Base-by-base conservation (phyloP, 164 flowering plant species). In the Annona cherimola region DNA sequence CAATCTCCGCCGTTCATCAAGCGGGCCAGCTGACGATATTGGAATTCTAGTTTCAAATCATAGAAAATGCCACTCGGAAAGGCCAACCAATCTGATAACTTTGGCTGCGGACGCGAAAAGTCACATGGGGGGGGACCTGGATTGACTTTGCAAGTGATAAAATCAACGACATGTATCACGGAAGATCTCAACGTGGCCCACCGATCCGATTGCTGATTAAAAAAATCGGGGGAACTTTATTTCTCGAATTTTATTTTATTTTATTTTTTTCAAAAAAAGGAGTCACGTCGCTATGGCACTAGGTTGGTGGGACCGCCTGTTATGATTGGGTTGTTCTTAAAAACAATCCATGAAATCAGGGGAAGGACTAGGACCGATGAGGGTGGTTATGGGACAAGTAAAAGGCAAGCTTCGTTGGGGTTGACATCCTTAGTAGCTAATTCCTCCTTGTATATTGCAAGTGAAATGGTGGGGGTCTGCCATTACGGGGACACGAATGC, bases 391-490 rank as follows among this genome's bases (percentile, higher is more conserved):
- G 5, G 41, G 67, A 64, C 40, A 64, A 40, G 67, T 40, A 19
- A 40, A 40, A 64, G 42, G 14, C 41, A 40, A 39, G 42, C n/a
- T 3, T 64, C 44, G 3, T 12, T 41, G 41, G 40, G 67, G 44
- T 64, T 40, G 41, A 64, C 45, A 64, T 42, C 67, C 41, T 64
- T 43, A 42, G 41, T 16, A 40, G 11, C 41, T 26, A 40, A 64
- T 64, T 64, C 42, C 16, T 26, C 44, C 14, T 39, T 11, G 35
- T 62, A 8, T 35, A 35, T 35, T 62, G 65, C 35, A 20, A 62
- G 26, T 26, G 40, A 62, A 62, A 11, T 20, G 65, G 65, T 62
- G 65, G 35, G 26, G 65, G 65, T 62, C 65, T 62, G 65, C 65
- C 65, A 62, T 20, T 35, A 62, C 35, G 65, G 42, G 65, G 35